Conservation (phyloP, 257 asterid species). For the Handroanthus guayacan region DNA sequence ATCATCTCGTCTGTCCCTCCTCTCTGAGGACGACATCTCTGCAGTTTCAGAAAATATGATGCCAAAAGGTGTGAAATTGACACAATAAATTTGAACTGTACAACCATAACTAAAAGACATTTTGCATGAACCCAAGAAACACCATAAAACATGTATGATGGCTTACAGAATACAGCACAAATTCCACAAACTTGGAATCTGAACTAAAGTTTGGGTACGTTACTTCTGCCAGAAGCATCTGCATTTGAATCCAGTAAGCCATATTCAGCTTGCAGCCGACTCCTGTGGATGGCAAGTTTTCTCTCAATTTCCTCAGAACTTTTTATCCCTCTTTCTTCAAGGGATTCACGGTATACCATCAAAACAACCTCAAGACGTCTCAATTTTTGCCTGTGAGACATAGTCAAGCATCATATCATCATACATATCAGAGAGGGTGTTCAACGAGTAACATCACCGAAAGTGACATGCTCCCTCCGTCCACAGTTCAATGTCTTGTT, state of each 20-base stretch:
- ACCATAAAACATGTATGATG: not conserved
- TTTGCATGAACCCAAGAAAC: not conserved
- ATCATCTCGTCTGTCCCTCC: slow-evolving; percentile 64
- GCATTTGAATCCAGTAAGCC: slow-evolving; percentile 65
- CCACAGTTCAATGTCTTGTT: not conserved
- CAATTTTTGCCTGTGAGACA: slow-evolving; percentile 70
- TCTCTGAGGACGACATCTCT: slow-evolving; percentile 61
- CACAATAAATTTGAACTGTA: not conserved
- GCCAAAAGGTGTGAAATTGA: slow-evolving; percentile 18
- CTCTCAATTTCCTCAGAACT: slow-evolving; percentile 74
- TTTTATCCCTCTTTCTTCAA: slow-evolving; percentile 79
- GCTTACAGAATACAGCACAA: not conserved
- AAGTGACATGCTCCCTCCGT: not conserved
- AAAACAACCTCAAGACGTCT: slow-evolving; percentile 90
- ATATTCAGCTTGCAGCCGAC: slow-evolving; percentile 69
- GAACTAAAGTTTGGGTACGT: slow-evolving; percentile 37
- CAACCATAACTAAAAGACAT: not conserved
- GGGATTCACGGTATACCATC: slow-evolving; percentile 91
- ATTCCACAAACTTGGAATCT: not conserved
- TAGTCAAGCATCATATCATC: slow-evolving; percentile 34
- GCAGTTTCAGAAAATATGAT: slow-evolving; percentile 38
- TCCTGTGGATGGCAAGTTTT: slow-evolving; percentile 72
- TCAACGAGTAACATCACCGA: slow-evolving; percentile 15
- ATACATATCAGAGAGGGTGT: slow-evolving; percentile 13
- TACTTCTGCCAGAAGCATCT: slow-evolving; percentile 70